These are phyloP conservation scores for Didymella pinodella DNA, from an alignment of 2,329 filamentous ascomycete genomes.

Conservation along the genomic window DNA sequence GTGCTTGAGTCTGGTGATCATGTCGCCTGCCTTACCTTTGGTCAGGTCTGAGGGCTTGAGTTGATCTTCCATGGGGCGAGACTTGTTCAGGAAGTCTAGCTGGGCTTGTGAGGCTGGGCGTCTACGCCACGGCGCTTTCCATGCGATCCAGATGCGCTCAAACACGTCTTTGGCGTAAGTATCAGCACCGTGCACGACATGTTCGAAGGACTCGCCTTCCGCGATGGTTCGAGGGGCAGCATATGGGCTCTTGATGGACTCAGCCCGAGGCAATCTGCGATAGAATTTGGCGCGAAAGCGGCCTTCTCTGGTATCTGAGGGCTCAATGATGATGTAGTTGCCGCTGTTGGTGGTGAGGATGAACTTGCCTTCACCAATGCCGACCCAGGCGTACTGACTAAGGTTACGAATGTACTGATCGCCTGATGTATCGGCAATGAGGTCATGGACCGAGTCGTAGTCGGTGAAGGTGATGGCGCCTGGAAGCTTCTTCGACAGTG, in stretches of 20 bases:
- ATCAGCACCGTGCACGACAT: conserved; percentile 85
- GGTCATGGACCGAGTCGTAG: conserved; percentile 89
- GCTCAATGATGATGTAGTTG: conserved; percentile 66
- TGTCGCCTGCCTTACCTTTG: conserved; percentile 83
- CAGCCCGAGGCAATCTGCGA: conserved; percentile 48
- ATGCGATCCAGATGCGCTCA: conserved; percentile 71
- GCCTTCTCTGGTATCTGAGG: conserved; percentile 52
- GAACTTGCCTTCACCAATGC: conserved; percentile 73
- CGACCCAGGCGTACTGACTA: conserved; percentile 83
- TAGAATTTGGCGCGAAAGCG: conserved; percentile 54
- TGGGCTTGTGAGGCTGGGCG: conserved; percentile 68
- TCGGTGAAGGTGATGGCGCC: conserved; percentile 80
- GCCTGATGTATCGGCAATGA: conserved; percentile 80
- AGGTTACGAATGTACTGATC: conserved; percentile 80
- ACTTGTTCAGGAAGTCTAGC: conserved; percentile 73
- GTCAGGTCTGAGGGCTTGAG: conserved; percentile 67
- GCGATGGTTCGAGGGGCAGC: conserved; percentile 74
- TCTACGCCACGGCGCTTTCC: conserved; percentile 73
- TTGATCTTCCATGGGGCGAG: conserved; percentile 63
- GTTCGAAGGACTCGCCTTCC: conserved; percentile 69
- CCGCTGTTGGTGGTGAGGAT: conserved; percentile 69
- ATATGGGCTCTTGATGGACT: conserved; percentile 63
- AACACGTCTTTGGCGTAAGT: conserved; percentile 76
- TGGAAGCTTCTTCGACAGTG: conserved; percentile 34
- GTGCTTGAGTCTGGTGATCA: conserved; percentile 91